phyloP scores from a whole-genome alignment of 306 rosid species.

The Mimosa bimucronata region DNA sequence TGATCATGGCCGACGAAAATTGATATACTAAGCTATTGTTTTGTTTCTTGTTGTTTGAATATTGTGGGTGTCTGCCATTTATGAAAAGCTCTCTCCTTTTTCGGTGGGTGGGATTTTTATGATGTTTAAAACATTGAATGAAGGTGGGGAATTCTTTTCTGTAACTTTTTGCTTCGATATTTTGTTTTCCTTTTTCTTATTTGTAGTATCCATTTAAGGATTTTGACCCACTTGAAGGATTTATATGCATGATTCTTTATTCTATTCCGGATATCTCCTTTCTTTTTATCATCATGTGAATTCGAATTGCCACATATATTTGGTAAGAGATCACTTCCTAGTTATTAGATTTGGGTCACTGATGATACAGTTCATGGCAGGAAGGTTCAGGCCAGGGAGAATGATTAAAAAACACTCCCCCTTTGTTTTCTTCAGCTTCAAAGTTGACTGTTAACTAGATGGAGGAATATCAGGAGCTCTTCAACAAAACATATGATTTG shows the following conservation, averaged over 20 bases:
- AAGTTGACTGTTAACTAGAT: constrained; percentile 20
- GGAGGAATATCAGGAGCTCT: background rate
- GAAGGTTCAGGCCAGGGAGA: background rate
- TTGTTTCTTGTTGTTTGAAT: constrained; percentile 18
- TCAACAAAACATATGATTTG: constrained; percentile 8
- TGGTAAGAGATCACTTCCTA: background rate
- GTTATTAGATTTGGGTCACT: background rate
- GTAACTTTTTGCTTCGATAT: background rate
- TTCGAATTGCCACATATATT: background rate
- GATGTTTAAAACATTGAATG: background rate
- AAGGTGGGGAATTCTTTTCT: constrained; percentile 29
- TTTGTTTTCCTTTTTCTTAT: background rate
- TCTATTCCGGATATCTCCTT: too few relatives aligned
- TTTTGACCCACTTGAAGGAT: background rate
- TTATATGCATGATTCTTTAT: background rate
- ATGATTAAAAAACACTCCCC: background rate
- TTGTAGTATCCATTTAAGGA: background rate
- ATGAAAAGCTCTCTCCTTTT: constrained; percentile 32
- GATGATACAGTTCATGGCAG: background rate
- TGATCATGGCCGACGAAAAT: constrained; percentile 3
- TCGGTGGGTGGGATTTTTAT: background rate
- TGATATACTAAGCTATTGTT: constrained; percentile 21
- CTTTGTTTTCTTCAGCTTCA: constrained; percentile 1
- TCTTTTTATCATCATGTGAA: too few relatives aligned
- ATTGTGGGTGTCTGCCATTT: constrained; percentile 39